Percentiles rank a stretch among this genome's conserved stretches.
These are phyloP conservation scores for Cenococcum geophilum DNA, from an alignment of 495 filamentous ascomycete genomes.

Conservation along the genomic window DNA sequence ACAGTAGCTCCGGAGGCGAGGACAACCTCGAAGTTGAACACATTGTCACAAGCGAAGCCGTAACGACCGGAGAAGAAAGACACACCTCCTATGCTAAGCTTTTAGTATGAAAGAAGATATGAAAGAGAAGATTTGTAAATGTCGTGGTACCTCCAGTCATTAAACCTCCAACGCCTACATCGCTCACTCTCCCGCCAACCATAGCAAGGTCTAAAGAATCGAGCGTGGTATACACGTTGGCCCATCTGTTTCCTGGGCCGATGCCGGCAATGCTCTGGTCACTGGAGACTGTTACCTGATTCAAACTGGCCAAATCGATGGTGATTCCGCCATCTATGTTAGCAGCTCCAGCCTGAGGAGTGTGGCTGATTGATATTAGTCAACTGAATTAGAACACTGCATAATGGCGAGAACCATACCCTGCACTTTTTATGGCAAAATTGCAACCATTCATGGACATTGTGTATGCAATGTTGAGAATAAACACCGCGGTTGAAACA, in stretches of 20 bases:
- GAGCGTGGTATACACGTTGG: slow-evolving; percentile 24
- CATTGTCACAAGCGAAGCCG: slow-evolving; percentile 33
- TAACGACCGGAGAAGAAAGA: slow-evolving; percentile 30
- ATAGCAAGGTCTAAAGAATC: slow-evolving; percentile 24
- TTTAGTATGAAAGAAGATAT: neutral
- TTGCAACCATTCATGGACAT: slow-evolving; percentile 17
- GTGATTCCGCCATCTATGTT: slow-evolving; percentile 33
- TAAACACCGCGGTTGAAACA: slow-evolving; percentile 23
- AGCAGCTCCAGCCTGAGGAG: slow-evolving; percentile 25
- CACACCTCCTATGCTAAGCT: slow-evolving; percentile 23
- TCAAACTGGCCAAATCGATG: slow-evolving; percentile 29
- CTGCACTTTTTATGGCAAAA: slow-evolving; percentile 27
- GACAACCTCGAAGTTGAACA: slow-evolving; percentile 30
- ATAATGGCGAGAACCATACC: slow-evolving; percentile 9
- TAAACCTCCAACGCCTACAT: slow-evolving; percentile 29
- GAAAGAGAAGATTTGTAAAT: neutral
- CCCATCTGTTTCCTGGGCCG: slow-evolving; percentile 29
- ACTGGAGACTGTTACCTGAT: slow-evolving; percentile 20
- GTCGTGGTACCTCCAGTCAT: slow-evolving; percentile 25
- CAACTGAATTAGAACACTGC: neutral
- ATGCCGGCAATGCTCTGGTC: slow-evolving; percentile 18
- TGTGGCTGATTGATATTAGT: slow-evolving; percentile 16
- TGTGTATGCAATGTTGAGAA: slow-evolving; percentile 19
- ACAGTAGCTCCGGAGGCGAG: slow-evolving; percentile 31
- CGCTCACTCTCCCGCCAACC: slow-evolving; percentile 26